A percentile compares a stretch with the other conserved stretches of the same genome.
phyloP scores from a whole-genome alignment of 2,329 filamentous ascomycete species.

The Paraconiothyrium brasiliense region DNA sequence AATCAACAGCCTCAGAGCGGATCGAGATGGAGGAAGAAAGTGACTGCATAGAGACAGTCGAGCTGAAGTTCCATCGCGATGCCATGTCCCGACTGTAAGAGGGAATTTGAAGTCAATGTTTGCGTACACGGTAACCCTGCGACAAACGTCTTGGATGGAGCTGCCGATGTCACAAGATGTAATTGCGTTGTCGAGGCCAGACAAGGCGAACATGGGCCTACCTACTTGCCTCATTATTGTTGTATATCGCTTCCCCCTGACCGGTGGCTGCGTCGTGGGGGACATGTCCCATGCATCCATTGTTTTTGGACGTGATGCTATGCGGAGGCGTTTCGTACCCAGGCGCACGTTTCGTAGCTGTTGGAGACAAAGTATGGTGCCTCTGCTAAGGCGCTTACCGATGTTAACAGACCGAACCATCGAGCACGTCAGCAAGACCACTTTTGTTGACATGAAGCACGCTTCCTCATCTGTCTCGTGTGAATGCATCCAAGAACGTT shows the following conservation, averaged over 20 bases:
- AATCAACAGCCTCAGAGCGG: not conserved
- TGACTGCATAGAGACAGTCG: not conserved
- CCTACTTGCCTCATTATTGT: not conserved
- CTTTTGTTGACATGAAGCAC: too few species aligned
- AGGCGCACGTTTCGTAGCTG: not conserved
- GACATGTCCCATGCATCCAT: not conserved
- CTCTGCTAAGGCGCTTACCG: not conserved
- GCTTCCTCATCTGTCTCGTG: too few species aligned
- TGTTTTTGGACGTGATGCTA: not conserved
- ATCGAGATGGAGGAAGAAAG: constrained; percentile 2
- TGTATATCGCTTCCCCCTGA: not conserved
- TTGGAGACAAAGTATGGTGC: not conserved
- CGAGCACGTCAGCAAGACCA: not conserved
- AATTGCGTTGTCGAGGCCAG: not conserved
- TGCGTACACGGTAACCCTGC: not conserved
- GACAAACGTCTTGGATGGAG: not conserved
- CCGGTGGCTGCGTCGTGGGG: constrained; percentile 1
- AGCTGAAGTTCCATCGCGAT: not conserved
- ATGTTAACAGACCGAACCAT: not conserved
- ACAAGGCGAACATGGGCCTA: not conserved
- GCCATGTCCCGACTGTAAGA: not conserved
- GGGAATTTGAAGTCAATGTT: not conserved
- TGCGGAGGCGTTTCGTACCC: constrained; percentile 1
- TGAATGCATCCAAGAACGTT: too few species aligned
- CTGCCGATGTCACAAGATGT: not conserved